Conservation (phyloP, 371 early-diverging fungal species). For the Saksenaea oblongispora region DNA sequence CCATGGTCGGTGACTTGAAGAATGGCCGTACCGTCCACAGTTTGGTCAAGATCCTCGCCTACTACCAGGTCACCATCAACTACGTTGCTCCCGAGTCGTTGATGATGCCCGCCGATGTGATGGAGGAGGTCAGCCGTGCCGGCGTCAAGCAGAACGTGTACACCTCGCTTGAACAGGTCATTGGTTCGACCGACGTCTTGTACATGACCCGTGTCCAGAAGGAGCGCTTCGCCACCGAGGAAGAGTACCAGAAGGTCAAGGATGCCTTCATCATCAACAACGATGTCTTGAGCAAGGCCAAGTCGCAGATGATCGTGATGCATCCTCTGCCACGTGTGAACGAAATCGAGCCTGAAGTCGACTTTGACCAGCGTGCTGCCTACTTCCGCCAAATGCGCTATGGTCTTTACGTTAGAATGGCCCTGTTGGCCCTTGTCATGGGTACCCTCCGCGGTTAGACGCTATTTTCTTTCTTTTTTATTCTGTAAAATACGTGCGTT, state of each 20-base stretch:
- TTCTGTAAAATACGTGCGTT: neutral
- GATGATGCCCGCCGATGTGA: constrained; percentile 86
- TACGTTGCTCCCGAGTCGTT: constrained; percentile 87
- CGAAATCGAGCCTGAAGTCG: constrained; percentile 96
- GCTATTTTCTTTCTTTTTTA: neutral
- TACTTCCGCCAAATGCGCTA: constrained; percentile 98
- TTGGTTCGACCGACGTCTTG: constrained; percentile 90
- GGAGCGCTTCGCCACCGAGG: constrained; percentile 83
- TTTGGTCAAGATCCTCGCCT: constrained; percentile 85
- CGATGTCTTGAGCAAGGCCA: constrained; percentile 80
- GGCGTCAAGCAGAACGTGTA: constrained; percentile 76
- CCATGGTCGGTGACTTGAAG: constrained; percentile 95
- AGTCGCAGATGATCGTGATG: constrained; percentile 96
- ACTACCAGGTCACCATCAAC: constrained; percentile 92
- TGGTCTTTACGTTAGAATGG: constrained; percentile 97
- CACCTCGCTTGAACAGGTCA: constrained; percentile 72
- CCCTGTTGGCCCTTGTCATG: constrained; percentile 85
- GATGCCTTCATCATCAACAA: constrained; percentile 87
- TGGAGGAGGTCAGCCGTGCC: constrained; percentile 67
- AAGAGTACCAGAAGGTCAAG: constrained; percentile 82
- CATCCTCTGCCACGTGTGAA: constrained; percentile 96
- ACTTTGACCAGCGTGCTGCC: constrained; percentile 95
- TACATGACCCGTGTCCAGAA: constrained; percentile 97
- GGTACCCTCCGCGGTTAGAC: constrained; percentile 45
- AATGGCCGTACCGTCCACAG: constrained; percentile 98